phyloP scores from a whole-genome alignment of 345 rosid species.

The Linum usitatissimum region DNA sequence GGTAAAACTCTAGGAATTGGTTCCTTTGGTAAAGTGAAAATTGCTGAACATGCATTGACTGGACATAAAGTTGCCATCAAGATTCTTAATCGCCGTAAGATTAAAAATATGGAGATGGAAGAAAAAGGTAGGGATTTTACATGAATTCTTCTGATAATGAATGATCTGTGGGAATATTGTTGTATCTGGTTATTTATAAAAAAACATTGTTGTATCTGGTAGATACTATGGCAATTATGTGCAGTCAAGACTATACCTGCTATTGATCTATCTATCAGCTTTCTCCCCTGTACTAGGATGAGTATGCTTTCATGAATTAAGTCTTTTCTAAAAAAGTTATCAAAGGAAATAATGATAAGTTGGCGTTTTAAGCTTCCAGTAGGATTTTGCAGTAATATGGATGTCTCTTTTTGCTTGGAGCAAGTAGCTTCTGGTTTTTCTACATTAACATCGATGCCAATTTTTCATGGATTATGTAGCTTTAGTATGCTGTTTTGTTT shows the following conservation, averaged over 20 bases:
- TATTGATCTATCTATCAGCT: not conserved
- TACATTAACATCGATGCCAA: not conserved
- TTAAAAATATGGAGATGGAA: slow-evolving; percentile 73
- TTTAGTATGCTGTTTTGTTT: not conserved
- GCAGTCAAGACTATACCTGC: not conserved
- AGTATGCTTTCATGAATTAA: not conserved
- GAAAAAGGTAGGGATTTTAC: slow-evolving; percentile 54
- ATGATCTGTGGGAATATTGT: not conserved
- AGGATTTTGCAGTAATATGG: not conserved
- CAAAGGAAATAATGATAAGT: not conserved
- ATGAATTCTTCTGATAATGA: not conserved
- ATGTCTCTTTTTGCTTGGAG: no score
- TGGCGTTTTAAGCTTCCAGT: not conserved
- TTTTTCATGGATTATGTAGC: not conserved
- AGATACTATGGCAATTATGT: not conserved
- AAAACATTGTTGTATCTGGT: not conserved
- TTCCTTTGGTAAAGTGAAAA: slow-evolving; percentile 86
- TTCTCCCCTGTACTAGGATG: not conserved
- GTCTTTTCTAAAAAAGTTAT: not conserved
- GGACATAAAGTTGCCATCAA: slow-evolving; percentile 91
- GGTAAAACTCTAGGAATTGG: slow-evolving; percentile 89
- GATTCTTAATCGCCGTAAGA: slow-evolving; percentile 81
- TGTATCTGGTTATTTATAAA: not conserved
- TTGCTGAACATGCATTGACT: slow-evolving; percentile 80
- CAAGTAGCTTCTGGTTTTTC: no score